These are phyloP conservation scores for Erigeron canadensis DNA, from an alignment of 129 eudicot genomes.

Conservation along the genomic window DNA sequence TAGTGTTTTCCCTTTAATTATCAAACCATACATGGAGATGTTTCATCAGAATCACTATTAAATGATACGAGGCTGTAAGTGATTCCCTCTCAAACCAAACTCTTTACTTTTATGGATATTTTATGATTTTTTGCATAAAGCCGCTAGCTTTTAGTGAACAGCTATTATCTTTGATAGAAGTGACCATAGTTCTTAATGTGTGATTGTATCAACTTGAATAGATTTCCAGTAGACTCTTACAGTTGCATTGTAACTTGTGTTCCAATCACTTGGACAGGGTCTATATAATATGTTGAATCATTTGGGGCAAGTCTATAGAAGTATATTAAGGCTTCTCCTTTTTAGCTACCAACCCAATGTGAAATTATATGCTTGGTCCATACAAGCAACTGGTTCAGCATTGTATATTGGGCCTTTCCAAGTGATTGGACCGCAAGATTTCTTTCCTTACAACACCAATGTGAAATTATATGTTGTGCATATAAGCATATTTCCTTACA, in stretches of 20 bases:
- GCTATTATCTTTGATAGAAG: neutral
- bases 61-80: neutral
- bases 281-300: constrained; percentile 7
- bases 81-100: too few species aligned
- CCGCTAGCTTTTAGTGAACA: neutral
- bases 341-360: constrained; percentile 1
- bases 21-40: neutral
- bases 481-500: neutral
- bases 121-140: neutral
- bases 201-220: neutral
- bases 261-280: constrained; percentile 13
- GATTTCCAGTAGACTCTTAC: neutral
- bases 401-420: too few species aligned
- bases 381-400: too few species aligned
- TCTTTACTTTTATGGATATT: neutral
- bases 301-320: neutral
- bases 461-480: neutral
- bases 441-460: neutral
- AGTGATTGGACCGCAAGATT: neutral
- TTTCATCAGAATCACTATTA: neutral
- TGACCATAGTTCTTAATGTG: neutral
- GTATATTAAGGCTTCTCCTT: constrained; percentile 5
- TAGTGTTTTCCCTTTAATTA: neutral
- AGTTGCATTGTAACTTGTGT: neutral
- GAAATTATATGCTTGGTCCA: neutral